Conservation (phyloP, 768 basidiomycete species). For the Xerocomellus dryophilus region DNA sequence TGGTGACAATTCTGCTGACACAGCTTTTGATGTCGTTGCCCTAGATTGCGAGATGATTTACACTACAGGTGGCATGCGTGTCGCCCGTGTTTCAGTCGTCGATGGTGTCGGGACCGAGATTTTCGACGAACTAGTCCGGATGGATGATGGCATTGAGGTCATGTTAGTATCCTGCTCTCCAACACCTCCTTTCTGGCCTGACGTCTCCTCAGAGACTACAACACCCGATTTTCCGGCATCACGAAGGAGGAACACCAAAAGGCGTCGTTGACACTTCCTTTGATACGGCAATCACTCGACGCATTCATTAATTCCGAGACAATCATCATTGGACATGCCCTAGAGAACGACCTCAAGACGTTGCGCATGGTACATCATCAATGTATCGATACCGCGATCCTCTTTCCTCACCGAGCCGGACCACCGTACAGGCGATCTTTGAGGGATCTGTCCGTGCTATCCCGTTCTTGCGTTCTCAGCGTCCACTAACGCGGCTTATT, state of each 20-base stretch:
- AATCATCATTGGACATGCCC: slow-evolving; percentile 83
- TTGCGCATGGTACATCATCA: slow-evolving; percentile 81
- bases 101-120: slow-evolving; percentile 71
- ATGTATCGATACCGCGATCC: slow-evolving; percentile 81
- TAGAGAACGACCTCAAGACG: slow-evolving; percentile 94
- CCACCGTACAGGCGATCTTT: slow-evolving; percentile 74
- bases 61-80: slow-evolving; percentile 87
- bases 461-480: not conserved
- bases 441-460: slow-evolving; percentile 64
- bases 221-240: slow-evolving; percentile 88
- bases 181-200: not conserved
- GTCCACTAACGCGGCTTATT: slow-evolving; percentile 10
- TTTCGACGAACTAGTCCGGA: slow-evolving; percentile 77
- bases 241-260: slow-evolving; percentile 52
- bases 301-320: slow-evolving; percentile 73
- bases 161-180: slow-evolving; percentile 48
- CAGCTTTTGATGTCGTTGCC: slow-evolving; percentile 72
- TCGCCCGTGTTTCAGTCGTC: slow-evolving; percentile 88
- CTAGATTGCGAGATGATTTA: slow-evolving; percentile 98
- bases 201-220: slow-evolving; percentile 65
- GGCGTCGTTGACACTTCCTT: slow-evolving; percentile 64
- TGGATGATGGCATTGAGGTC: slow-evolving; percentile 78
- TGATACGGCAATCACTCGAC: slow-evolving; percentile 67
- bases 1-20: slow-evolving; percentile 20
- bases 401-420: slow-evolving; percentile 86